These are phyloP conservation scores for Gaertneriomyces sp. DNA, from an alignment of 192 early-diverging fungal genomes.

Conservation along the genomic window DNA sequence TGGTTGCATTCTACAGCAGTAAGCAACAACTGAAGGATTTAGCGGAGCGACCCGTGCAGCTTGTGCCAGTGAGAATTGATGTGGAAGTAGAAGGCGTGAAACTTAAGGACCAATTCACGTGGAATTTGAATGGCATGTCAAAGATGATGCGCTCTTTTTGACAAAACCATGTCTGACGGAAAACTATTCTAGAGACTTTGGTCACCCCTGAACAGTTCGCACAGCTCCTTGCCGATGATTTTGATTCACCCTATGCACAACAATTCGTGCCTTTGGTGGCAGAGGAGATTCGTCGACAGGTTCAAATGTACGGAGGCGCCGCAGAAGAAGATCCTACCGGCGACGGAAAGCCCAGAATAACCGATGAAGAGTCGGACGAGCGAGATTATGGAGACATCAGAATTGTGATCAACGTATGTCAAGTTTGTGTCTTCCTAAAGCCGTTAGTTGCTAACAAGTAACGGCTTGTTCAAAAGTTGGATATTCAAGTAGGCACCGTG, in stretches of 20 bases:
- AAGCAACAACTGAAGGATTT: constrained; percentile 16
- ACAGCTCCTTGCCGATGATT: constrained; percentile 35
- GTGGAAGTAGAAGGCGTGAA: constrained; percentile 53
- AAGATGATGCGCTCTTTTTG: neutral
- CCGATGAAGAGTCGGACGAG: constrained; percentile 28
- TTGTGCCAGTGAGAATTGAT: constrained; percentile 51
- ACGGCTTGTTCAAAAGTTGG: constrained; percentile 52
- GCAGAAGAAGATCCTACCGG: constrained; percentile 36
- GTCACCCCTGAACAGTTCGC: constrained; percentile 46
- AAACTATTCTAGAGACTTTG: constrained; percentile 28
- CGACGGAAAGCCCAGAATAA: constrained; percentile 19
- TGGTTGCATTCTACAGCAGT: constrained; percentile 6
- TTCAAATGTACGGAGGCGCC: constrained; percentile 43
- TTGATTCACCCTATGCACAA: constrained; percentile 32
- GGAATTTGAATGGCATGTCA: constrained; percentile 56
- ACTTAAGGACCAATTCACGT: constrained; percentile 50
- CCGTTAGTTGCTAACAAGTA: neutral
- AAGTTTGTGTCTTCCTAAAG: neutral
- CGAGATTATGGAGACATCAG: constrained; percentile 29
- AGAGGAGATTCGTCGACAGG: constrained; percentile 69
- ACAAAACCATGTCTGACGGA: neutral
- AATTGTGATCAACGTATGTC: constrained; percentile 35
- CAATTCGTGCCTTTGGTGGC: constrained; percentile 66
- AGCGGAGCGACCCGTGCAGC: constrained; percentile 25
- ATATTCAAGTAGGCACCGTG: constrained; percentile 77